These are phyloP conservation scores for Metschnikowia arizonensis DNA, from an alignment of 805 yeast species.

Conservation along the genomic window DNA sequence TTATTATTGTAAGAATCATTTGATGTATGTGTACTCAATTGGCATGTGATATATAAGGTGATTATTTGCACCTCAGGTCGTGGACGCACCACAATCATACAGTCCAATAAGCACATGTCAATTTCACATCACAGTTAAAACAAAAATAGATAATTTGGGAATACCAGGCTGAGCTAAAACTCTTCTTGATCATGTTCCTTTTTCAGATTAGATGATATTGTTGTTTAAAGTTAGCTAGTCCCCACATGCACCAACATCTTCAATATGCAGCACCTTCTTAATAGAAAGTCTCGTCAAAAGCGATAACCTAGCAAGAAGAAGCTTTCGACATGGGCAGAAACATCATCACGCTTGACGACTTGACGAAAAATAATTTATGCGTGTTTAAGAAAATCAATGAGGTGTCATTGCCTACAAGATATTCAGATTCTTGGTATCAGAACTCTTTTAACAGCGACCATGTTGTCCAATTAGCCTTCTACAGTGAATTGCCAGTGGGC, in stretches of 20 bases:
- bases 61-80: constrained; percentile 3
- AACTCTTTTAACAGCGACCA: constrained; percentile 46
- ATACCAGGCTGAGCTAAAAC: background rate
- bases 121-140: background rate
- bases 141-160: no score
- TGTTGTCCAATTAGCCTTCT: constrained; percentile 57
- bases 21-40: constrained; percentile 1
- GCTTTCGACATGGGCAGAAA: constrained; percentile 34
- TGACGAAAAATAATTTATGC: constrained; percentile 58
- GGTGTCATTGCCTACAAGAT: constrained; percentile 48
- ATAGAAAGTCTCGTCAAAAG: constrained; percentile 1
- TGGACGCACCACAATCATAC: constrained; percentile 6
- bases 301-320: background rate
- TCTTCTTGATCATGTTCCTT: background rate
- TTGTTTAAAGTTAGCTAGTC: background rate
- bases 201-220: no score
- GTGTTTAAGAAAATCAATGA: constrained; percentile 54
- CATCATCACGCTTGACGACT: constrained; percentile 50
- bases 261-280: constrained; percentile 1
- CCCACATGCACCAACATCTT: background rate
- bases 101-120: constrained; percentile 2
- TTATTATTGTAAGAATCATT: constrained; percentile 28
- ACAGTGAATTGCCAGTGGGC: constrained; percentile 78
- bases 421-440: constrained; percentile 50
- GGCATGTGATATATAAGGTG: background rate